A percentile compares a stretch with the other conserved stretches of the same genome.
Conservation (phyloP, 305 asterid genomes). For the Ruellia speciosa region DNA sequence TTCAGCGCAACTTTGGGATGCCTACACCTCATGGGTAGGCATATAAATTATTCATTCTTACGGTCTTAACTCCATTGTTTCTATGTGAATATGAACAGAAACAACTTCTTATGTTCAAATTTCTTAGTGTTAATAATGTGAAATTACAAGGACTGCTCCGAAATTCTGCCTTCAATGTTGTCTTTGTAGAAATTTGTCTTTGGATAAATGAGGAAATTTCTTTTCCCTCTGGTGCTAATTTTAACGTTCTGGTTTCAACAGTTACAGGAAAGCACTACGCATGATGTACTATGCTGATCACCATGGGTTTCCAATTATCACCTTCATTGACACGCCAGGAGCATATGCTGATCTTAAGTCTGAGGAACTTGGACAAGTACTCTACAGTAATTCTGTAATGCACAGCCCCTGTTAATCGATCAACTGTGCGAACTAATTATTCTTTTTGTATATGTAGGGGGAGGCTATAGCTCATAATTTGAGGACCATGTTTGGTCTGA, state of each 20-base stretch:
- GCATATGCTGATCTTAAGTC: constrained; percentile 96
- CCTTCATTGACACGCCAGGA: constrained; percentile 97
- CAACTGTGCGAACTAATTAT: constrained; percentile 11
- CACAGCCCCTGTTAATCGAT: not conserved
- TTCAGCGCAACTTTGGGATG: constrained; percentile 95
- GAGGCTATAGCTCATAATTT: constrained; percentile 85
- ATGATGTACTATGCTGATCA: constrained; percentile 98
- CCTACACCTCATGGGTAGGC: constrained; percentile 99
- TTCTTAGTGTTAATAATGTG: constrained; percentile 7
- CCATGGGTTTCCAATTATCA: constrained; percentile 85
- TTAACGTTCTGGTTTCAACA: constrained; percentile 30
- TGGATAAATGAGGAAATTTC: constrained; percentile 9
- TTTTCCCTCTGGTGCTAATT: constrained; percentile 18
- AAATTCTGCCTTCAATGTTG: constrained; percentile 1
- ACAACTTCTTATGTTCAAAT: constrained; percentile 1
- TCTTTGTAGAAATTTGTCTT: not conserved
- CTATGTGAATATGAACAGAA: constrained; percentile 12
- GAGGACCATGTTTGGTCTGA: constrained; percentile 91
- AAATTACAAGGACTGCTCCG: not conserved
- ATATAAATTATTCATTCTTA: constrained; percentile 13
- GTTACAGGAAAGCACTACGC: constrained; percentile 94
- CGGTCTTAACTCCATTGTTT: constrained; percentile 8
- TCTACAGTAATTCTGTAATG: constrained; percentile 15
- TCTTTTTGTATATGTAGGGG: constrained; percentile 40
- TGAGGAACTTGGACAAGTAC: constrained; percentile 87